These are phyloP conservation scores for Atkinsonella texensis DNA, from an alignment of 2,329 filamentous ascomycete species.

Conservation along the genomic window DNA sequence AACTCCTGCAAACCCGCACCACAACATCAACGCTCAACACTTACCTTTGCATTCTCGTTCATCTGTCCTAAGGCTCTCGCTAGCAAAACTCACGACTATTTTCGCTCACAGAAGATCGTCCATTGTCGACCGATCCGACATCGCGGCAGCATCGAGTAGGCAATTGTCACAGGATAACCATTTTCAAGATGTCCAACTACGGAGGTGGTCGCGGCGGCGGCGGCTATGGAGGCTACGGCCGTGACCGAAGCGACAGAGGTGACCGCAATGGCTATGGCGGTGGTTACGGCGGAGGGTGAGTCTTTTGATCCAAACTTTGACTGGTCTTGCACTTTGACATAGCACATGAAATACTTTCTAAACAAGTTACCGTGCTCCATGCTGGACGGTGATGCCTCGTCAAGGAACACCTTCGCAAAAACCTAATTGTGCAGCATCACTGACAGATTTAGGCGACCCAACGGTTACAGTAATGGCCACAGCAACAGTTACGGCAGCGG, in stretches of 20 bases:
- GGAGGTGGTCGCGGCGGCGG: slow-evolving; percentile 23
- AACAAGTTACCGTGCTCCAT: not conserved
- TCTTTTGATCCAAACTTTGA: slow-evolving; percentile 6
- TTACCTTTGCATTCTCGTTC: slow-evolving; percentile 15
- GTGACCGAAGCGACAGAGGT: slow-evolving; percentile 35
- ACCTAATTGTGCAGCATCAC: slow-evolving; percentile 9
- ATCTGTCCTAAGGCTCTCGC: slow-evolving; percentile 12
- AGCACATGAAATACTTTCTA: not conserved
- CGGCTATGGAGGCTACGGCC: slow-evolving; percentile 25
- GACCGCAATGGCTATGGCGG: slow-evolving; percentile 27
- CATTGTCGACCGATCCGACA: too few species aligned
- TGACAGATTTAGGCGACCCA: slow-evolving; percentile 35
- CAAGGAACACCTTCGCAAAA: not conserved
- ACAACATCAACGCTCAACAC: slow-evolving; percentile 6
- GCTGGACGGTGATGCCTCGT: not conserved
- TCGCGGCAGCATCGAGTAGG: not conserved
- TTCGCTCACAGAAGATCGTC: not conserved
- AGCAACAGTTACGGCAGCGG: slow-evolving; percentile 24
- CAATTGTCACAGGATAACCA: not conserved
- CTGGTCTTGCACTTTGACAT: not conserved
- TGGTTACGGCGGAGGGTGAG: slow-evolving; percentile 27
- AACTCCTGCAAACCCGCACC: slow-evolving; percentile 13
- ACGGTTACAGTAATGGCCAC: slow-evolving; percentile 19
- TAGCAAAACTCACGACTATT: not conserved
- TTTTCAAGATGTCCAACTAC: slow-evolving; percentile 34